Evolutionary conservation across 805 yeast species (phyloP), one percentile per base, ranked within the genome.

Genomic region (Candida maltosa): DNA sequence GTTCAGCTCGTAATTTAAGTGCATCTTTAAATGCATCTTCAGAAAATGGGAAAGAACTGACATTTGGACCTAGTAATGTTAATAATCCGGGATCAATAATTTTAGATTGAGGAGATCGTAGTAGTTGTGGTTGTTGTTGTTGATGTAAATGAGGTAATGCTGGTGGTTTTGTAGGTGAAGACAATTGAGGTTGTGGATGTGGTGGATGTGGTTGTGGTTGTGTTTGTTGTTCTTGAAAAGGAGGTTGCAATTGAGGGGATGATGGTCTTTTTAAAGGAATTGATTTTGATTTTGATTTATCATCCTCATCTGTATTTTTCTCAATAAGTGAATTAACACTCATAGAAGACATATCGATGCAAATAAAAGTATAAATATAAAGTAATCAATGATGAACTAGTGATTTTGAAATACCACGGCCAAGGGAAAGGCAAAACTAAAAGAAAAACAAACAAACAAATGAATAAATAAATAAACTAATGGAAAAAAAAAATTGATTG

Each of bases 1-100:
- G 91, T 52, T 87, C 88, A 3, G 76, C 56, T 34, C 78, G 69
- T 20, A 83, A 69, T 22, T 70, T 68, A 24, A 87, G 58, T 0
- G 87, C 80, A 43, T 74, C 76, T 17, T 66, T 54, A 19, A 80
- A 66, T 3, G 87, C 71, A 6, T 68, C 65, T 36, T 82, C 83
- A 6, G 81, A 62, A 47, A 64, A 70, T 1, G 79, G 77, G 75
- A 83, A 78, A 23, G 61, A 54, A 6, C 65, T 49, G 10, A 76
- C 62, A 20, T 73, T 65, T 3, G 76, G 64, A 1, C 87, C 88
- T 24, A 83, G 58, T 7, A 80, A 51, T 4, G 60, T 39, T 8
- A 61, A 41, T 9, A 62, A 47, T 4, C 54, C 54, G 24, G 30
- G 44, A 30, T 32, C 29, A 32, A 4, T 16, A 4, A 18, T 6